Conservation (phyloP, 1,284 basidiomycete species). For the Moesziomyces sp. region DNA sequence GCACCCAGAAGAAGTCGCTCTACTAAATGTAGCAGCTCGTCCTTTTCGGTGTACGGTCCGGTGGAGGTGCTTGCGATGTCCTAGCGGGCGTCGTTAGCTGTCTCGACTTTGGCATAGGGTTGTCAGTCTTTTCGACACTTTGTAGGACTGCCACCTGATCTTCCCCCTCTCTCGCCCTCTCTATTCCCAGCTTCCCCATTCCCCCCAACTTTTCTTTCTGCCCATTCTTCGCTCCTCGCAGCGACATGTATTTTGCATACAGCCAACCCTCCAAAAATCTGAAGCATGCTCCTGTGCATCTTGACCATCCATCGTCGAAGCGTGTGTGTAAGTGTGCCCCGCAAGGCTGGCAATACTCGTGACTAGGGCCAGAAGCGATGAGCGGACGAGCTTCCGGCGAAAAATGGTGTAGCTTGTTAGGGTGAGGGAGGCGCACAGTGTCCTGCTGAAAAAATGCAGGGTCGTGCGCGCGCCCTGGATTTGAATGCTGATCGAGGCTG, state of each 20-base stretch:
- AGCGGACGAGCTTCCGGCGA: too few species aligned
- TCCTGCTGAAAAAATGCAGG: background rate
- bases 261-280: constrained; percentile 29
- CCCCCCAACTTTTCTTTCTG: constrained; percentile 14
- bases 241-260: constrained; percentile 44
- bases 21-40: constrained; percentile 31
- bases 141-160: constrained; percentile 9
- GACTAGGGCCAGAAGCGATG: too few species aligned
- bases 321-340: too few species aligned
- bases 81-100: constrained; percentile 2
- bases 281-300: constrained; percentile 40
- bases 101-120: background rate
- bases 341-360: too few species aligned
- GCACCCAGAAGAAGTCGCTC: constrained; percentile 62
- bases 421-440: too few species aligned
- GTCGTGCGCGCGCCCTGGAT: background rate
- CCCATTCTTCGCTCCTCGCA: constrained; percentile 3
- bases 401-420: background rate
- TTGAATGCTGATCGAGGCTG: background rate
- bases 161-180: constrained; percentile 37
- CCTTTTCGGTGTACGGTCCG: background rate
- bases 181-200: constrained; percentile 33
- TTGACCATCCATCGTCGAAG: constrained; percentile 10
- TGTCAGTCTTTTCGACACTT: constrained; percentile 1
- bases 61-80: background rate